phyloP scores from a whole-genome alignment of 73 alveolate genomes.

The Tetrahymena borealis region DNA sequence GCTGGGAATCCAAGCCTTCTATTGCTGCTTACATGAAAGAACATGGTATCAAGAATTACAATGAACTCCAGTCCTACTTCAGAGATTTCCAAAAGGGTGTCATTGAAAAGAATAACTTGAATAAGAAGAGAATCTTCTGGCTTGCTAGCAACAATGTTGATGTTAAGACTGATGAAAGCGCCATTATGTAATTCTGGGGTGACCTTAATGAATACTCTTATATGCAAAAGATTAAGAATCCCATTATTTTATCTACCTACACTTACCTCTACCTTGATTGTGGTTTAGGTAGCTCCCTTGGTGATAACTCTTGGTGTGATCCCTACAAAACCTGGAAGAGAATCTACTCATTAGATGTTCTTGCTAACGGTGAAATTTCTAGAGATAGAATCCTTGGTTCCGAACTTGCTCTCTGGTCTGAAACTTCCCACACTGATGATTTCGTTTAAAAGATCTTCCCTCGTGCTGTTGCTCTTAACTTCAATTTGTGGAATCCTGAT shows the following conservation, averaged over 20 bases:
- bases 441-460: conserved; percentile 6
- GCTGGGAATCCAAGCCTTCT: conserved; percentile 15
- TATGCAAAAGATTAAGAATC: background rate
- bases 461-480: background rate
- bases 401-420: conserved; percentile 32
- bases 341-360: conserved; percentile 43
- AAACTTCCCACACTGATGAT: conserved; percentile 10
- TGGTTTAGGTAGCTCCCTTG: conserved; percentile 53
- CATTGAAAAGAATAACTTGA: background rate
- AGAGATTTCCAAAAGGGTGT: background rate
- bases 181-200: background rate
- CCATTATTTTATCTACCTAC: conserved; percentile 28
- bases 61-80: conserved; percentile 15
- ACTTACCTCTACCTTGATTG: conserved; percentile 46
- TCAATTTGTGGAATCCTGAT: conserved; percentile 32
- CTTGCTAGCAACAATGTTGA: background rate
- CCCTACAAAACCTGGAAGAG: conserved; percentile 56
- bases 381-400: conserved; percentile 21
- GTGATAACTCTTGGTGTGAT: conserved; percentile 47
- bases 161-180: background rate
- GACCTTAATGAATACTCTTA: background rate
- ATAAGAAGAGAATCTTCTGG: conserved; percentile 23
- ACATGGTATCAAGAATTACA: background rate
- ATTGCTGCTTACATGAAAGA: background rate
- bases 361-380: background rate